phyloP scores from a whole-genome alignment of 306 rosid genomes.

The Ormosia emarginata region DNA sequence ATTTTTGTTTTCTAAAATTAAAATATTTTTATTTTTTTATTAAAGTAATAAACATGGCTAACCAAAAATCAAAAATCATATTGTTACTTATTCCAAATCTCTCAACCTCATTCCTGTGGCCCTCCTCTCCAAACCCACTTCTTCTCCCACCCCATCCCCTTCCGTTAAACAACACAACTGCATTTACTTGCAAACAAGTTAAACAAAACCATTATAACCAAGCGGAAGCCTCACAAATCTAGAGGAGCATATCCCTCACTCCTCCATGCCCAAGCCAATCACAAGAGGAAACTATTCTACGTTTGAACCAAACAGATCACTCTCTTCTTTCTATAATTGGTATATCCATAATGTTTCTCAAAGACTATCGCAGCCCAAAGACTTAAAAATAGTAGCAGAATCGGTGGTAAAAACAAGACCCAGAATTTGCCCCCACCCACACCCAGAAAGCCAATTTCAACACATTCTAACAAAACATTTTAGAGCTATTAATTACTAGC shows the following conservation, averaged over 20 bases:
- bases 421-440: slow-evolving; percentile 13
- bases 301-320: not conserved
- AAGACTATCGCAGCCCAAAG: not conserved
- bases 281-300: not conserved
- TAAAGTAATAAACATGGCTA: too few species aligned
- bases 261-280: not conserved
- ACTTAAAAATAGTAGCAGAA: not conserved
- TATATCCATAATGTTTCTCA: not conserved
- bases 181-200: not conserved
- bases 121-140: too few species aligned
- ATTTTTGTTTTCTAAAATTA: too few species aligned
- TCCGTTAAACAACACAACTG: not conserved
- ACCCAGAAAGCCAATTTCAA: not conserved
- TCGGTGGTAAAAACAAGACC: not conserved
- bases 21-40: too few species aligned
- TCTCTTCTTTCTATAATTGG: slow-evolving; percentile 20
- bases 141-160: too few species aligned
- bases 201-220: not conserved
- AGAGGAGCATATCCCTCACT: not conserved
- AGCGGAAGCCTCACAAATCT: not conserved
- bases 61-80: too few species aligned
- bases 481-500: not conserved
- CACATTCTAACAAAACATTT: not conserved
- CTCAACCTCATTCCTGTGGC: too few species aligned
- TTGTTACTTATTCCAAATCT: too few species aligned